Evolutionary conservation across 768 basidiomycete species (phyloP), one percentile per base, ranked within the genome.

Genomic region (Pluteus cervinus): DNA sequence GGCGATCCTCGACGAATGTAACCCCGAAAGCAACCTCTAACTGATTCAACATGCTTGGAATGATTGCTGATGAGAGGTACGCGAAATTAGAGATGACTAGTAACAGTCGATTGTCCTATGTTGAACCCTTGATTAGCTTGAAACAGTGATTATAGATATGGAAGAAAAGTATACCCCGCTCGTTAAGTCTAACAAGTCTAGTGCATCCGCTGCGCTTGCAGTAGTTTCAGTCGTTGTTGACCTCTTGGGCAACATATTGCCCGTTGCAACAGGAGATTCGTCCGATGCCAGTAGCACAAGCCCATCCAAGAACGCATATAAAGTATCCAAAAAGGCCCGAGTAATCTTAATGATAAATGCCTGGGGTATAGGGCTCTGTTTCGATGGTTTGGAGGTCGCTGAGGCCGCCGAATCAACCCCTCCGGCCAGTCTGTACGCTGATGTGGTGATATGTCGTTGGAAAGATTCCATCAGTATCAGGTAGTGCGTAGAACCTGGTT

Each of bases 31-130:
- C 76, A 35, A 63, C 73, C 55, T 92, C 86, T 22, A 97, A 71
- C 48, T 91, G 83, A 36, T 65, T 71, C 33, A 91, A 71, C 77
- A 97, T 82, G 42, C 65, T 75, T 0, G 91, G 89, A 16, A 97
- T 75, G 23, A 86, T 61, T 0, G 65, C 61, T 39, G 72, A 73
- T 39, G 78, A 76, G 18, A 99, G 69, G 49, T 88, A 74, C 9
- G 73, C 75, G 47, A 98, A 79, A 55, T 98, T 97, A 11, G 90
- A 88, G 22, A 97, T 69, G 28, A 96, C 89, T 26, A 97, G 65
- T 11, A 99, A 70, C 31, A 93, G 68, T 30, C 94, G 79, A 10
- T 75, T 85, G 52, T 94, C 86, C 93, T 96, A 33, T 9, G 20
- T 44, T 23, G 39, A 36, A 15, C 36, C 40, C 28, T 22, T 44